Conservation (phyloP, 2,329 filamentous ascomycete genomes). For the Pseudocercospora fijiensis region DNA sequence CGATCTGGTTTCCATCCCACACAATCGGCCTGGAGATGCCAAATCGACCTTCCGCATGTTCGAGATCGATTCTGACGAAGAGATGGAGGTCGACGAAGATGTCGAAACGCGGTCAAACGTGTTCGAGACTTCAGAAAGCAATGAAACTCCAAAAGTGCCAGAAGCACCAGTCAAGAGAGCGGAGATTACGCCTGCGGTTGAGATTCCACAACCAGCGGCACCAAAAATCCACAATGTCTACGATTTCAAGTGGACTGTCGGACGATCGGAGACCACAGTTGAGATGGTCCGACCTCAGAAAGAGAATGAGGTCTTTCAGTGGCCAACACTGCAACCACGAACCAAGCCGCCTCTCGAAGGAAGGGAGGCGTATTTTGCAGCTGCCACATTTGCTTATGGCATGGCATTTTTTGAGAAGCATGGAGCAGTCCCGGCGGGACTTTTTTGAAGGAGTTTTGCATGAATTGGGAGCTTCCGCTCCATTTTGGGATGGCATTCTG, state of each 20-base stretch:
- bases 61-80: conserved; percentile 36
- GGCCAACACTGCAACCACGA: not conserved
- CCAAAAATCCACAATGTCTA: not conserved
- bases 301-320: not conserved
- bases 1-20: conserved; percentile 33
- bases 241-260: not conserved
- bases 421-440: not conserved
- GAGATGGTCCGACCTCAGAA: not conserved
- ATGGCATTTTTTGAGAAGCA: not conserved
- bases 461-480: not conserved
- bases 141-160: conserved; percentile 2
- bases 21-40: conserved; percentile 35
- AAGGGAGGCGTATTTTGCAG: not conserved
- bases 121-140: conserved; percentile 23
- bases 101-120: conserved; percentile 27
- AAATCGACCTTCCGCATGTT: conserved; percentile 35
- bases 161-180: not conserved
- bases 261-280: not conserved
- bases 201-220: not conserved
- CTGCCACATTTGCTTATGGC: not conserved
- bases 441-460: not conserved
- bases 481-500: not conserved
- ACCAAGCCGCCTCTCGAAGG: not conserved
- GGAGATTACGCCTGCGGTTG: not conserved
- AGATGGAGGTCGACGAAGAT: conserved; percentile 37